phyloP scores from a whole-genome alignment of 768 basidiomycete genomes.

The Xerocomus spinulosus region DNA sequence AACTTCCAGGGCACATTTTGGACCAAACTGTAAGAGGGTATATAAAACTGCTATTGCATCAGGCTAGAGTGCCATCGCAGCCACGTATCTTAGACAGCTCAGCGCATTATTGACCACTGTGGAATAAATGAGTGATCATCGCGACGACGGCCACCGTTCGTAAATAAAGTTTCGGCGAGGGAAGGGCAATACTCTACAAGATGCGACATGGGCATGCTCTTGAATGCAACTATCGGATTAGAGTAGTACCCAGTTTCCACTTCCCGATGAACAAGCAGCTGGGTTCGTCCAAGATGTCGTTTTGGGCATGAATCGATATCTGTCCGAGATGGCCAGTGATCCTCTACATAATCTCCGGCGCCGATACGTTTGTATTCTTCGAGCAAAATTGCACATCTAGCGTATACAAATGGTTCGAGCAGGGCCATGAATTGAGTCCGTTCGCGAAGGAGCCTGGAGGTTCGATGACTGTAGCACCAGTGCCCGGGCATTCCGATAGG shows the following conservation, averaged over 20 bases:
- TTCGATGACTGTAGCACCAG: constrained; percentile 6
- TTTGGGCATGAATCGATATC: constrained; percentile 1
- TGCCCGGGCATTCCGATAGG: constrained; percentile 5
- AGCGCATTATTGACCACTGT: background rate
- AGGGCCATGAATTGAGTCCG: constrained; percentile 10
- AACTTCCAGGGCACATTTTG: constrained; percentile 10
- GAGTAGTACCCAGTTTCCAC: constrained; percentile 11
- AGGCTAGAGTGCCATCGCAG: constrained; percentile 11
- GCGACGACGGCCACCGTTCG: constrained; percentile 13
- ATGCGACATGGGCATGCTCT: constrained; percentile 8
- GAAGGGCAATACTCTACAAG: background rate
- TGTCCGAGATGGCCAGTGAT: constrained; percentile 5
- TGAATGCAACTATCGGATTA: no score
- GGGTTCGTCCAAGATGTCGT: constrained; percentile 12
- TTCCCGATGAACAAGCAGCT: constrained; percentile 7
- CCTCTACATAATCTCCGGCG: constrained; percentile 7
- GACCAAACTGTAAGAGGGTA: constrained; percentile 16
- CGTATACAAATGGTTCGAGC: constrained; percentile 7
- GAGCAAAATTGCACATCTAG: constrained; percentile 16
- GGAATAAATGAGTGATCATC: constrained; percentile 16
- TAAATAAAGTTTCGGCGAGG: constrained; percentile 8
- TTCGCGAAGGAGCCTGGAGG: constrained; percentile 10
- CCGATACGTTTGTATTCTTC: constrained; percentile 6
- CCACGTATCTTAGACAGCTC: constrained; percentile 10
- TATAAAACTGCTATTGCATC: constrained; percentile 18